These are phyloP conservation scores for Dactylellina drechsleri DNA, from an alignment of 2,329 filamentous ascomycete genomes.

Conservation along the genomic window DNA sequence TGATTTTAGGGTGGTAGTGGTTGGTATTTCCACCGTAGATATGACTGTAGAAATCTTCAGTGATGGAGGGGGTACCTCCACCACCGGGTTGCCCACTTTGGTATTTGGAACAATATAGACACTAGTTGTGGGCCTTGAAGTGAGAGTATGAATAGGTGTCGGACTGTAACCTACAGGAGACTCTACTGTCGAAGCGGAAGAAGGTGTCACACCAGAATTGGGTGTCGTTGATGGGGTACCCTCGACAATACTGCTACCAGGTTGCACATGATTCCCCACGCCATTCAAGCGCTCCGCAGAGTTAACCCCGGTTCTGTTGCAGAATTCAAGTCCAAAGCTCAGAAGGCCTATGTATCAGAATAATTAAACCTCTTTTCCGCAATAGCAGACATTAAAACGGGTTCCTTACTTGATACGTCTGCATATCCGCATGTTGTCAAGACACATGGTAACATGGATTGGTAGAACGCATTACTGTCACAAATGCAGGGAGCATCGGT, in stretches of 20 bases:
- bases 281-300: slow-evolving; percentile 27
- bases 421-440: slow-evolving; percentile 32
- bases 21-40: not conserved
- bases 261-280: slow-evolving; percentile 23
- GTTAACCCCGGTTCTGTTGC: slow-evolving; percentile 28
- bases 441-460: slow-evolving; percentile 36
- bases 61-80: not conserved
- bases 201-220: slow-evolving; percentile 7
- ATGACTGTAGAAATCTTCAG: not conserved
- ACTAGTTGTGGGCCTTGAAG: not conserved
- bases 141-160: not conserved
- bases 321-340: slow-evolving; percentile 37
- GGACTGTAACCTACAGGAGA: slow-evolving; percentile 12
- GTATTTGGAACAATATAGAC: not conserved
- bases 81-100: not conserved
- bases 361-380: not conserved
- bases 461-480: slow-evolving; percentile 35
- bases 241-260: slow-evolving; percentile 6
- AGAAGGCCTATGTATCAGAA: slow-evolving; percentile 27
- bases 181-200: slow-evolving; percentile 7
- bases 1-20: not conserved
- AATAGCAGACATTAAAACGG: not conserved
- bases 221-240: slow-evolving; percentile 12
- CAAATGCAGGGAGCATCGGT: slow-evolving; percentile 39
- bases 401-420: slow-evolving; percentile 35